Evolutionary conservation across 2,329 filamentous ascomycete species (phyloP).

Genomic region (Thermothelomyces thermophilus): DNA sequence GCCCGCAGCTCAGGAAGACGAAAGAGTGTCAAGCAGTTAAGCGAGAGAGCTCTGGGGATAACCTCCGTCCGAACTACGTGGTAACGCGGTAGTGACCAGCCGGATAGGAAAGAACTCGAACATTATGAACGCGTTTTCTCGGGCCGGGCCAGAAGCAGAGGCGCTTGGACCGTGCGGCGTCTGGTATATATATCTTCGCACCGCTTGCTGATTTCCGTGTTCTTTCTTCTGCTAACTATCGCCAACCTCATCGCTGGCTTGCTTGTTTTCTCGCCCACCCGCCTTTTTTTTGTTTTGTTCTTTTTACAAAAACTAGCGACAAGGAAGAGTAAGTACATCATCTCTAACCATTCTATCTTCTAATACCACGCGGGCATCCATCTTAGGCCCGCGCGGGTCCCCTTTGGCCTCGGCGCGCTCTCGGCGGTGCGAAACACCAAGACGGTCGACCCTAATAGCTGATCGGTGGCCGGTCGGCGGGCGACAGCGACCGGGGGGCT

Average conservation of each 20-base stretch:
- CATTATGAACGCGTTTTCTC: background rate
- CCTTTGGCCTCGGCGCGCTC: background rate
- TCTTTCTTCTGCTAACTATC: background rate
- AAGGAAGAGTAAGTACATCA: constrained; percentile 4
- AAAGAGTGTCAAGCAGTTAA: no score
- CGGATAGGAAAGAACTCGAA: background rate
- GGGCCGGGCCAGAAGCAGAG: no score
- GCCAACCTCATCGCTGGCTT: background rate
- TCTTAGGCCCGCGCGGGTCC: background rate
- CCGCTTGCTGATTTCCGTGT: background rate
- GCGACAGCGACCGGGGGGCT: no score
- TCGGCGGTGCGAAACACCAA: background rate
- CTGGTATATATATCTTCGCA: background rate
- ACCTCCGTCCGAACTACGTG: no score
- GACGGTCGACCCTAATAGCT: no score
- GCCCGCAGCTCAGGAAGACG: no score
- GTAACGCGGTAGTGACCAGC: background rate
- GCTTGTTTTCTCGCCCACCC: background rate
- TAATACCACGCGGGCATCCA: background rate
- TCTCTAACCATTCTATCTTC: background rate
- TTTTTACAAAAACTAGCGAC: background rate
- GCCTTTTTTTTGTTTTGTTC: background rate
- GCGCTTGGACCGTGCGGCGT: background rate
- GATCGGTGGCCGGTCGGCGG: background rate
- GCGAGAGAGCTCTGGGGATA: no score